Percentiles rank a stretch among this genome's conserved stretches.
Evolutionary conservation across 2,329 filamentous ascomycete genomes (phyloP).

Genomic region (Scolecobasidium constrictum): DNA sequence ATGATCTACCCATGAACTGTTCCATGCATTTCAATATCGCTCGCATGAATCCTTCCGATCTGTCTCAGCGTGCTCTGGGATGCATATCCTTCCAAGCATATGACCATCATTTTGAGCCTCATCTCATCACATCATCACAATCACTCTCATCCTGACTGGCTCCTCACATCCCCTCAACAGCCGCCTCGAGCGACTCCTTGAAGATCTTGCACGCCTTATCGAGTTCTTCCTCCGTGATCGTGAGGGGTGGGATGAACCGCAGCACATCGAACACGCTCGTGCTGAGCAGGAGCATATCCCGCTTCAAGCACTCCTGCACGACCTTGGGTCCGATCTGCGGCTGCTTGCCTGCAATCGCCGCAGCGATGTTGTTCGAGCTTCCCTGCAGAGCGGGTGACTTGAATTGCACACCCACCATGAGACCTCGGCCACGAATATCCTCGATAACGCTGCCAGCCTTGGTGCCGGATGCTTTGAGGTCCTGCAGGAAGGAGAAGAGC

Average conservation of each 20-base stretch:
- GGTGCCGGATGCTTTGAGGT: conserved; percentile 11
- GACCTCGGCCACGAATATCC: conserved; percentile 26
- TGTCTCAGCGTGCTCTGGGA: too few species aligned
- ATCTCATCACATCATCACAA: too few species aligned
- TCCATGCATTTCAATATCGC: too few species aligned
- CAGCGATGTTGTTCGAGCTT: too few species aligned
- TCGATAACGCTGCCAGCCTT: conserved; percentile 22
- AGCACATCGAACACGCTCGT: conserved; percentile 30
- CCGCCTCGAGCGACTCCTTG: conserved; percentile 24
- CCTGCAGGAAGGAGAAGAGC: not conserved
- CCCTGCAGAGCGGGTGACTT: too few species aligned
- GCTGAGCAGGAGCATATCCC: conserved; percentile 27
- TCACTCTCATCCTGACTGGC: too few species aligned
- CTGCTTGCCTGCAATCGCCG: not conserved
- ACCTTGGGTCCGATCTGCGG: conserved; percentile 18
- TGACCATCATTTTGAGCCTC: too few species aligned
- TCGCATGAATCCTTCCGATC: too few species aligned
- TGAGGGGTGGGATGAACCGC: conserved; percentile 28
- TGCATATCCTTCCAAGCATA: too few species aligned
- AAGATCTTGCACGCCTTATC: conserved; percentile 24
- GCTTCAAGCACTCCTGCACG: conserved; percentile 28
- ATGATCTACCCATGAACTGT: too few species aligned
- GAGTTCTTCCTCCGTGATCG: conserved; percentile 28
- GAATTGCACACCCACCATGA: conserved; percentile 29
- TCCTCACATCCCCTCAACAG: conserved; percentile 16